Base-by-base conservation (phyloP, 2,329 filamentous ascomycete genomes). In the Lizonia empirigonia region DNA sequence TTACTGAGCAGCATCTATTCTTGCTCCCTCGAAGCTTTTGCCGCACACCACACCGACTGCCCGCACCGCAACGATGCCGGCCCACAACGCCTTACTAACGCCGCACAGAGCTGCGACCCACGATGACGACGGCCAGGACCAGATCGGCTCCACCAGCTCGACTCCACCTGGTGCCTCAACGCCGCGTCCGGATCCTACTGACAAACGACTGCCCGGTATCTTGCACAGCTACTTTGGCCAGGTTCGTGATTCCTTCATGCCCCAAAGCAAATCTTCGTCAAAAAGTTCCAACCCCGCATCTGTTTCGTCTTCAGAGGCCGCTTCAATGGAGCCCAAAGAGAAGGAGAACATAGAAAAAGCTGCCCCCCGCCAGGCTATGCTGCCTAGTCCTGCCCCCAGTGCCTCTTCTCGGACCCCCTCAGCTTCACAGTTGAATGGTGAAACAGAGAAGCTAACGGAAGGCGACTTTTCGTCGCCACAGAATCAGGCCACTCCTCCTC, bases 171-270 rank as follows among this genome's bases (percentile, higher is more conserved):
- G 92, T 69, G 85, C 96, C 74, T 89, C 91, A 62, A 99, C 94
- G 58, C 94, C 94, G 63, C 89, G 92, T 70, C 94, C 94, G 63
- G 93, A 97, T 77, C 87, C 89, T 59, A 87, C 89, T 70, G 94
- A 99, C 80, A 97, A 96, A 79, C 89, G 94, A 77, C 82, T 96
- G 72, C 94, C 94, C 64, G 90, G 91, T 74, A 96, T 97, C 80
- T 88, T 94, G 83, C 85, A 86, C 76, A 95, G 88, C 82, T 97
- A 94, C 82, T 96, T 97, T 84, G 89, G 88, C 80, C 94, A 99
- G 93, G 94, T 99, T 96, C 87, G 94, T 97, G 84, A 84, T 61
- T 74, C 72, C 67, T 82, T 85, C 84, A 70, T 74, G 62, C 66
- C 69, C 59, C 66, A 69, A 59, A 68, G 70, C 64, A 74, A 72